These are phyloP conservation scores for Pythium phragmitis DNA, from an alignment of 352 stramenopile genomes.

Conservation along the genomic window DNA sequence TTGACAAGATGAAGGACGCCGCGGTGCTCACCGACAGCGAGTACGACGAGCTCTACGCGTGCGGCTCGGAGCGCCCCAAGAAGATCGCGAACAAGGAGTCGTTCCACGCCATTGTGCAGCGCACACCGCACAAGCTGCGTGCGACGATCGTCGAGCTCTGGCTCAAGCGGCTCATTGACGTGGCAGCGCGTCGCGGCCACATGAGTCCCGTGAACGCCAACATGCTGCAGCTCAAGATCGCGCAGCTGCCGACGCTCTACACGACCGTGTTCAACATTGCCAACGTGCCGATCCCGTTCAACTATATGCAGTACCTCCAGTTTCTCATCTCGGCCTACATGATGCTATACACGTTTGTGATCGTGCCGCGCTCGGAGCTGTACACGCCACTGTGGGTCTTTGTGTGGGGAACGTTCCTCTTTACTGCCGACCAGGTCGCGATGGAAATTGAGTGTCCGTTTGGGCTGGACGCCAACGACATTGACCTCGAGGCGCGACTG, in stretches of 20 bases:
- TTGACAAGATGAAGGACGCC: constrained; percentile 60
- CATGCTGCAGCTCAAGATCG: constrained; percentile 61
- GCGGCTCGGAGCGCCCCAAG: constrained; percentile 56
- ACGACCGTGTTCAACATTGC: constrained; percentile 85
- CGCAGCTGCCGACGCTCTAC: constrained; percentile 67
- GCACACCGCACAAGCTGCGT: constrained; percentile 68
- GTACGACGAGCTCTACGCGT: constrained; percentile 72
- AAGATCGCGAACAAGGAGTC: constrained; percentile 46
- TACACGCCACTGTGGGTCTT: constrained; percentile 84
- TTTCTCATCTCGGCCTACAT: constrained; percentile 72
- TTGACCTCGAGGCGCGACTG: constrained; percentile 70
- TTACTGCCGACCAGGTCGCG: constrained; percentile 78
- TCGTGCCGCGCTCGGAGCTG: constrained; percentile 65
- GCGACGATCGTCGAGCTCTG: constrained; percentile 79
- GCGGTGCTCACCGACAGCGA: constrained; percentile 60
- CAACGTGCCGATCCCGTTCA: constrained; percentile 85
- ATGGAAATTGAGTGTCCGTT: constrained; percentile 87
- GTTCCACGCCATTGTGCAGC: constrained; percentile 53
- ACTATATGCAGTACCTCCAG: constrained; percentile 85
- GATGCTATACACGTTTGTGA: constrained; percentile 84
- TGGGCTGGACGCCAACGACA: constrained; percentile 77
- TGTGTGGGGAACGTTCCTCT: constrained; percentile 76
- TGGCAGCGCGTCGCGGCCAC: constrained; percentile 57
- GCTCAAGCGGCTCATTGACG: constrained; percentile 74
- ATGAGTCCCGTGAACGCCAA: constrained; percentile 57